Percentiles rank a stretch among this genome's conserved stretches.
phyloP scores from a whole-genome alignment of 1,284 basidiomycete species.

The Cryptococcus hybrid region DNA sequence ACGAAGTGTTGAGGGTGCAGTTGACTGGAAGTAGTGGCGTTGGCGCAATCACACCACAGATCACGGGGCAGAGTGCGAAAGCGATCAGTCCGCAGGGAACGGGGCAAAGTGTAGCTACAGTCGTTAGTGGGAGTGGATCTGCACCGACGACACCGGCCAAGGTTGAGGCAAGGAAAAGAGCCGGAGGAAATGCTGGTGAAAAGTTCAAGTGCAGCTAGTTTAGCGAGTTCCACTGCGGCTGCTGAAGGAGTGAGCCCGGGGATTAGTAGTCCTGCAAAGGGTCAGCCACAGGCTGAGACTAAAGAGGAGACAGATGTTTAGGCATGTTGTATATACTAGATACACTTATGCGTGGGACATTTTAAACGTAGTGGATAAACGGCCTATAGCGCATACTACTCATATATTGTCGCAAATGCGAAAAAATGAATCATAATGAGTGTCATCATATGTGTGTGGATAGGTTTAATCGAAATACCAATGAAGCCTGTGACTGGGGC shows the following conservation, averaged over 20 bases:
- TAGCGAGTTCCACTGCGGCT: too few species aligned
- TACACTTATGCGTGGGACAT: too few species aligned
- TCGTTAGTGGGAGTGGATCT: background rate
- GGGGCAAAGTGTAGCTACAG: background rate
- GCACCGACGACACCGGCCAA: background rate
- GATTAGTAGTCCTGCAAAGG: too few species aligned
- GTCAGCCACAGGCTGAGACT: background rate
- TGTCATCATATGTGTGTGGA: background rate
- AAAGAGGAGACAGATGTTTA: background rate
- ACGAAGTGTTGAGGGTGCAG: constrained; percentile 62
- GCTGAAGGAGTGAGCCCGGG: too few species aligned
- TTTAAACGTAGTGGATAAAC: too few species aligned
- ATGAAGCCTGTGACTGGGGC: too few species aligned
- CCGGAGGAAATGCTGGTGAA: background rate
- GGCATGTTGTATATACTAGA: background rate
- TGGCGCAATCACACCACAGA: constrained; percentile 6
- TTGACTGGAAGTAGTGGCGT: constrained; percentile 16
- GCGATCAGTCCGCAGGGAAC: constrained; percentile 12
- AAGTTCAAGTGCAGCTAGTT: too few species aligned
- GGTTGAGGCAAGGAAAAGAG: background rate
- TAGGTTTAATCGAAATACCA: too few species aligned
- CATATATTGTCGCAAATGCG: too few species aligned
- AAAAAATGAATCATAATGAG: background rate
- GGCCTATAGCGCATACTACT: too few species aligned
- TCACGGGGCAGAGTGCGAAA: background rate